phyloP scores from a whole-genome alignment of 306 rosid species.

The Ziziphus jujuba region DNA sequence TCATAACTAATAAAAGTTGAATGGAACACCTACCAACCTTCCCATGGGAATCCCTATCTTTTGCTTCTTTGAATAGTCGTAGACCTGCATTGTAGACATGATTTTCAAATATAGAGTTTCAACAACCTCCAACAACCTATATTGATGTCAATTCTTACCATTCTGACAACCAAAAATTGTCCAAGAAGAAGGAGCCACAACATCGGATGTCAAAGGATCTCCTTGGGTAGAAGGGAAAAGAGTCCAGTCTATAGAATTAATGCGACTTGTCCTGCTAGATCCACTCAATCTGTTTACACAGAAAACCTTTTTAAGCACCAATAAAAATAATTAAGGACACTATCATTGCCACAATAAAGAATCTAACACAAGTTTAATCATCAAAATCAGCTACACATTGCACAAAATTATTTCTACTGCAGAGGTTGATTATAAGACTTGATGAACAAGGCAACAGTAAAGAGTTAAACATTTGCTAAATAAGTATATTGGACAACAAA shows the following conservation, averaged over 20 bases:
- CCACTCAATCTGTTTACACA: constrained; percentile 20
- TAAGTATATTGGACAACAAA: constrained; percentile 6
- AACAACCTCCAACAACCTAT: constrained; percentile 4
- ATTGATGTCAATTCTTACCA: constrained; percentile 42
- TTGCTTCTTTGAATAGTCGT: constrained; percentile 85
- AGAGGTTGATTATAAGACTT: not conserved
- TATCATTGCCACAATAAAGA: not conserved
- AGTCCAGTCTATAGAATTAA: constrained; percentile 54
- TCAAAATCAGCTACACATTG: not conserved
- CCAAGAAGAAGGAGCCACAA: constrained; percentile 85
- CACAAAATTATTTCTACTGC: not conserved
- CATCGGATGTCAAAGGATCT: constrained; percentile 78
- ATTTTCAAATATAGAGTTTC: not conserved
- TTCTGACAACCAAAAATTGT: constrained; percentile 91
- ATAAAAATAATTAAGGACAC: not conserved
- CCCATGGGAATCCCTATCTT: constrained; percentile 58
- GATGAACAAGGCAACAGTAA: not conserved
- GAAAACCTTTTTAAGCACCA: constrained; percentile 6
- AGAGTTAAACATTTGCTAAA: not conserved
- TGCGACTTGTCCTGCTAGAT: constrained; percentile 26
- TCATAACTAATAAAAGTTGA: constrained; percentile 26
- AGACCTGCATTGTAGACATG: constrained; percentile 25
- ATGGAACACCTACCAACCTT: constrained; percentile 48
- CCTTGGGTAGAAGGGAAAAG: constrained; percentile 41
- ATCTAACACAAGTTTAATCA: not conserved